Percentiles rank a stretch among this genome's conserved stretches.
Evolutionary conservation across 108 stramenopile genomes (phyloP).

Genomic region (Cyclotella choctawhatcheeana): DNA sequence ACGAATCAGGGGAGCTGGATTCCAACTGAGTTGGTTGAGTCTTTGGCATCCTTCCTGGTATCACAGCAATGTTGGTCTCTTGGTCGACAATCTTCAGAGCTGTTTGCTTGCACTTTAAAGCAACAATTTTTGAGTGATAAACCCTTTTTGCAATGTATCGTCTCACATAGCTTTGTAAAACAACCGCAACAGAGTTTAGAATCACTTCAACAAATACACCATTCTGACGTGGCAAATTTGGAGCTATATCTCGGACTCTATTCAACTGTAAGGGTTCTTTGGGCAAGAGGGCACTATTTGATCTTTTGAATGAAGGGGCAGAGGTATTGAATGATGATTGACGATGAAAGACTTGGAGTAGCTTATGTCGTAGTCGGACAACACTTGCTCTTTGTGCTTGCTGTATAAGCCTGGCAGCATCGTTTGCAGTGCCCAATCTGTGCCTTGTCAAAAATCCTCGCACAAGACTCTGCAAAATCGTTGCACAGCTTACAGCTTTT

Average conservation of each 20-base stretch:
- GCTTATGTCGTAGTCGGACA: conserved; percentile 11
- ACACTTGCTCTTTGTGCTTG: conserved; percentile 32
- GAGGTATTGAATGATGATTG: background rate
- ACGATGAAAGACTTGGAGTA: conserved; percentile 25
- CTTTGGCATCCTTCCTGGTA: too few species aligned
- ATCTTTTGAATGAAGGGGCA: background rate
- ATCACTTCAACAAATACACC: conserved; percentile 48
- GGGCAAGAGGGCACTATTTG: conserved; percentile 35
- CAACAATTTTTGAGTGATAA: conserved; percentile 8
- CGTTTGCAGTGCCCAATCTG: background rate
- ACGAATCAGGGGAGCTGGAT: too few species aligned
- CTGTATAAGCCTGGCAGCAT: conserved; percentile 44
- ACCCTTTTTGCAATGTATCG: conserved; percentile 20
- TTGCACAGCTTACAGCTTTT: too few species aligned
- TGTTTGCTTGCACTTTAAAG: background rate
- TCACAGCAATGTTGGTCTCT: too few species aligned
- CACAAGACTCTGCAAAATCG: conserved; percentile 25
- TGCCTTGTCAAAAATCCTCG: conserved; percentile 17
- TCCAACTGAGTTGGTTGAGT: too few species aligned
- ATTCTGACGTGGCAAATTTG: conserved; percentile 38
- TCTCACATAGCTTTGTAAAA: conserved; percentile 41
- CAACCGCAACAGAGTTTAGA: conserved; percentile 46
- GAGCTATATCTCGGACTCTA: conserved; percentile 40
- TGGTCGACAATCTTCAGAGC: conserved; percentile 10
- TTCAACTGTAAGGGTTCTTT: conserved; percentile 27